A percentile compares a stretch with the other conserved stretches of the same genome.
These are phyloP conservation scores for Fusarium coffeatum DNA, from an alignment of 2,329 filamentous ascomycete species.

Conservation along the genomic window DNA sequence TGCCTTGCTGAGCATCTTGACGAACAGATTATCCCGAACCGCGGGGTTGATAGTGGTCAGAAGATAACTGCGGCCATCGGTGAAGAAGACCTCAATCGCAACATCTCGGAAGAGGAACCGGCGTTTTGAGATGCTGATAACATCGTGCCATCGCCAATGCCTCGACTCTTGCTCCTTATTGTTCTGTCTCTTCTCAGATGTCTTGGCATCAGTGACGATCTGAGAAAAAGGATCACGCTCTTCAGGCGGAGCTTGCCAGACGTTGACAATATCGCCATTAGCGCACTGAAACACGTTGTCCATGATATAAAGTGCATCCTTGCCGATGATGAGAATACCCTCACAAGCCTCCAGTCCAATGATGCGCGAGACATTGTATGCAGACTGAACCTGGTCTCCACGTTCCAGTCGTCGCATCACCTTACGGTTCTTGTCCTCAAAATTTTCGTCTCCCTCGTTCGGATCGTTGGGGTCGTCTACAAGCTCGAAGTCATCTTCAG, in stretches of 20 bases:
- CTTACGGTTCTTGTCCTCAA: slow-evolving; percentile 98
- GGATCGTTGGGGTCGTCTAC: slow-evolving; percentile 92
- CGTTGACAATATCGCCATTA: slow-evolving; percentile 96
- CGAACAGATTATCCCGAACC: slow-evolving; percentile 82
- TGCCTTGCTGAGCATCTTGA: slow-evolving; percentile 80
- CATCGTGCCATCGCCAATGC: slow-evolving; percentile 93
- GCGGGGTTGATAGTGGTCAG: slow-evolving; percentile 82
- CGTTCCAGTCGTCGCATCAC: slow-evolving; percentile 94
- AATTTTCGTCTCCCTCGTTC: slow-evolving; percentile 77
- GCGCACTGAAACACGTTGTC: slow-evolving; percentile 96
- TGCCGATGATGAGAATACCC: slow-evolving; percentile 91
- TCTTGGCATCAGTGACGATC: slow-evolving; percentile 80
- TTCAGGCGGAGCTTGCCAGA: slow-evolving; percentile 90
- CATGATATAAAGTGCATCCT: slow-evolving; percentile 91
- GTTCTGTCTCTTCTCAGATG: slow-evolving; percentile 69
- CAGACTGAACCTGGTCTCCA: slow-evolving; percentile 90
- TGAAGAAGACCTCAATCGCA: slow-evolving; percentile 96
- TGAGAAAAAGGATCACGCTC: slow-evolving; percentile 96
- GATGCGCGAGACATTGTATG: slow-evolving; percentile 95
- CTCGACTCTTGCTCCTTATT: slow-evolving; percentile 80
- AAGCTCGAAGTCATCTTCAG: slow-evolving; percentile 95
- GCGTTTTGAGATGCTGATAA: slow-evolving; percentile 95
- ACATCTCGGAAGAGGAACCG: slow-evolving; percentile 96
- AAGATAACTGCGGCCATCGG: slow-evolving; percentile 94
- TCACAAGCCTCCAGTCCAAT: slow-evolving; percentile 94